Percentiles rank a stretch among this genome's conserved stretches.
Conservation (phyloP, 2,329 filamentous ascomycete species). For the Cladosporium sp. region DNA sequence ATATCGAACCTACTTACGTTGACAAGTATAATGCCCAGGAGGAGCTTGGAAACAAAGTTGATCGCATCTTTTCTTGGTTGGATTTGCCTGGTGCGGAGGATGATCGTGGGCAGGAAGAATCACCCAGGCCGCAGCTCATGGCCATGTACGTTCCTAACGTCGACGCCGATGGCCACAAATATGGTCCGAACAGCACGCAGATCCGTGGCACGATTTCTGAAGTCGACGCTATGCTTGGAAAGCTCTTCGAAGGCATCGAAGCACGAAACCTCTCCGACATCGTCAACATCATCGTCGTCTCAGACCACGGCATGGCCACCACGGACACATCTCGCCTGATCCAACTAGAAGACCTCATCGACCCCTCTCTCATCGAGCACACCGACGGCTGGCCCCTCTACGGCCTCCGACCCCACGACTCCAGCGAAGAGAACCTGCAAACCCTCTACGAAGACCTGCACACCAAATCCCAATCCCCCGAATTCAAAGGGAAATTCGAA, state of each 20-base stretch:
- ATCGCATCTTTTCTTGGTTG: slow-evolving; percentile 73
- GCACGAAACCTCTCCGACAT: slow-evolving; percentile 79
- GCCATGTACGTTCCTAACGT: slow-evolving; percentile 93
- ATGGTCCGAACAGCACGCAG: slow-evolving; percentile 91
- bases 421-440: slow-evolving; percentile 53
- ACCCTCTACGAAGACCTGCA: slow-evolving; percentile 57
- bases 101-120: slow-evolving; percentile 39
- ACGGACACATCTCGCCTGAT: slow-evolving; percentile 75
- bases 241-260: slow-evolving; percentile 70
- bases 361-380: slow-evolving; percentile 71
- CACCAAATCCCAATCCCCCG: slow-evolving; percentile 52
- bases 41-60: slow-evolving; percentile 67
- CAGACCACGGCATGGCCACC: slow-evolving; percentile 96
- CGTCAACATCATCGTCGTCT: slow-evolving; percentile 93
- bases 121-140: slow-evolving; percentile 77
- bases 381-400: slow-evolving; percentile 92
- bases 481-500: slow-evolving; percentile 66
- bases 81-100: slow-evolving; percentile 72
- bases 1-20: slow-evolving; percentile 70
- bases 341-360: slow-evolving; percentile 84
- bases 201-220: slow-evolving; percentile 70
- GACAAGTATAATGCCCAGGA: slow-evolving; percentile 83
- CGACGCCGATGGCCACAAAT: slow-evolving; percentile 78
- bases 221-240: slow-evolving; percentile 79
- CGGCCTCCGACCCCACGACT: slow-evolving; percentile 74